phyloP scores from a whole-genome alignment of 352 stramenopile genomes.

The Globisporangium splendens region DNA sequence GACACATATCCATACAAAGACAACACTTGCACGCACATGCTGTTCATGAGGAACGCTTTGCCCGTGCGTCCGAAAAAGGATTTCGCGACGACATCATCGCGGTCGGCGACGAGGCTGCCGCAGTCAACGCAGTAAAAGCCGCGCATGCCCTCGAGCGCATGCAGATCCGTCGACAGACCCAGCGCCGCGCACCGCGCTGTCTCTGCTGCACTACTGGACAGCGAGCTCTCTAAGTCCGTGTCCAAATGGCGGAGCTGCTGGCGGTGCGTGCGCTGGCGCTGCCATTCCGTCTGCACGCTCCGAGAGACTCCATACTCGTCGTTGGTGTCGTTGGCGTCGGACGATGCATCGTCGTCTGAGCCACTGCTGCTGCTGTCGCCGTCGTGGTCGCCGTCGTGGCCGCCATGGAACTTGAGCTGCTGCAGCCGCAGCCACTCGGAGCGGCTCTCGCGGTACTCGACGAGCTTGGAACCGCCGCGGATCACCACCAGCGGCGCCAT shows the following conservation, averaged over 20 bases:
- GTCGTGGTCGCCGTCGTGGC: slow-evolving; percentile 5
- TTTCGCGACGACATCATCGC: slow-evolving; percentile 72
- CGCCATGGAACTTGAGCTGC: slow-evolving; percentile 9
- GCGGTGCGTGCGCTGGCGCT: neutral
- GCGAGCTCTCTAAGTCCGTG: neutral
- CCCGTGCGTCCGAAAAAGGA: slow-evolving; percentile 74
- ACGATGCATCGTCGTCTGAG: slow-evolving; percentile 21
- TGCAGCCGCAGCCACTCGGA: slow-evolving; percentile 31
- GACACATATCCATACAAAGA: no score
- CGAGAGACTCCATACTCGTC: slow-evolving; percentile 3
- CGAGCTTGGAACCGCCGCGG: slow-evolving; percentile 48
- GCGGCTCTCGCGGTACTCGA: slow-evolving; percentile 65
- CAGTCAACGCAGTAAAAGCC: slow-evolving; percentile 64
- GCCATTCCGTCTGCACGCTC: slow-evolving; percentile 16
- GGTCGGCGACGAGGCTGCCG: slow-evolving; percentile 56
- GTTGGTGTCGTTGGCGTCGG: slow-evolving; percentile 14
- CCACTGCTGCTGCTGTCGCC: slow-evolving; percentile 19
- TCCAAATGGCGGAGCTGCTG: neutral
- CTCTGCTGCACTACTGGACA: neutral
- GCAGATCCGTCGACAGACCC: slow-evolving; percentile 41
- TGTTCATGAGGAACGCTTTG: slow-evolving; percentile 77
- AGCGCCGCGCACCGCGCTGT: slow-evolving; percentile 11
- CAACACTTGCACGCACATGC: slow-evolving; percentile 39
- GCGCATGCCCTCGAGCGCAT: slow-evolving; percentile 41
- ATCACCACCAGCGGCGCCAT: slow-evolving; percentile 79